phyloP scores from a whole-genome alignment of 148 eudicot genomes.

The Spergularia bocconei region DNA sequence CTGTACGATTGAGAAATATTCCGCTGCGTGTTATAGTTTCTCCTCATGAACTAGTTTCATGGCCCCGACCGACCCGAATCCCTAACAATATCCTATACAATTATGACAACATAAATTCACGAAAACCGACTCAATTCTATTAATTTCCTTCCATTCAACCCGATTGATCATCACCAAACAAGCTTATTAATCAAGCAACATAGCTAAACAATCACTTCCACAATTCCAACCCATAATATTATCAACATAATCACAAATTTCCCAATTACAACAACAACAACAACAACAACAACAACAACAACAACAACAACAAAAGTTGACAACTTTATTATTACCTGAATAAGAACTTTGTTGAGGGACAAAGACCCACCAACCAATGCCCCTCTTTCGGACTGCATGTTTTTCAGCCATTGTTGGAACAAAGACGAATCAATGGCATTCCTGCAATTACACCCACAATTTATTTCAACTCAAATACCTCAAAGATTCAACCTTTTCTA shows the following conservation, averaged over 20 bases:
- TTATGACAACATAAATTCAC: not conserved
- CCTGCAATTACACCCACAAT: constrained; percentile 40
- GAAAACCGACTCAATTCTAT: too few relatives aligned
- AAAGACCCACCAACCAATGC: constrained; percentile 56
- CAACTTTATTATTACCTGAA: constrained; percentile 53
- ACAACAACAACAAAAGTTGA: not conserved
- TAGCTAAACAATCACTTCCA: not conserved
- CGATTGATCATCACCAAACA: too few relatives aligned
- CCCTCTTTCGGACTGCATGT: constrained; percentile 70
- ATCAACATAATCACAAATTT: not conserved
- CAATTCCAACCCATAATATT: not conserved
- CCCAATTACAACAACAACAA: not conserved
- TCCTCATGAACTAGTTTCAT: too few relatives aligned
- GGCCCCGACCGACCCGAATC: too few relatives aligned
- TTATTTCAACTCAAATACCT: not conserved
- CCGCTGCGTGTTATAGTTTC: too few relatives aligned
- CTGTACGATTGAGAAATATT: too few relatives aligned
- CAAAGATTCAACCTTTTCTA: not conserved
- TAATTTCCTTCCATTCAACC: too few relatives aligned
- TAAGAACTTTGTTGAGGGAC: constrained; percentile 70
- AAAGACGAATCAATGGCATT: constrained; percentile 74
- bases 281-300: not conserved
- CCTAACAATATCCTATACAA: too few relatives aligned
- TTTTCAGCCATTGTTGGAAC: constrained; percentile 90
- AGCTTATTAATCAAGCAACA: not conserved